Evolutionary conservation across 2,329 filamentous ascomycete genomes (phyloP).

Genomic region (Talaromyces sp.): DNA sequence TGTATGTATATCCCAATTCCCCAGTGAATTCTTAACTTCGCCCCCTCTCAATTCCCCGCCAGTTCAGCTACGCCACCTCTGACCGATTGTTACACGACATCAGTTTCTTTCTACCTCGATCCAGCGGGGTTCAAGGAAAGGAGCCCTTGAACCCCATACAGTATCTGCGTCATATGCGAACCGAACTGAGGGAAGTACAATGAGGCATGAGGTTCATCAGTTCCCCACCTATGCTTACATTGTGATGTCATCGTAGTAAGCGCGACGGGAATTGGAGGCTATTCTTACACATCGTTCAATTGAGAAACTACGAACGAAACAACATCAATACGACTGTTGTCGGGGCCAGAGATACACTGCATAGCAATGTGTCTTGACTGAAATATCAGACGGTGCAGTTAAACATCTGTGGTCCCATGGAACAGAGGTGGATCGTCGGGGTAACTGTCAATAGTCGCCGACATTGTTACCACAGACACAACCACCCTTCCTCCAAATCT

Average conservation of each 20-base stretch:
- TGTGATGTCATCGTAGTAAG: neutral
- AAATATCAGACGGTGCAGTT: constrained; percentile 8
- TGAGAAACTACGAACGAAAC: neutral
- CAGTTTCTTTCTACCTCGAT: neutral
- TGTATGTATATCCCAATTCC: neutral
- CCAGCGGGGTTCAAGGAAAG: neutral
- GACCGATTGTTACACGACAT: constrained; percentile 1
- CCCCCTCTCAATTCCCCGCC: neutral
- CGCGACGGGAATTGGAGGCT: no score
- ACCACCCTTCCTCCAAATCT: neutral
- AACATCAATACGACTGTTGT: no score
- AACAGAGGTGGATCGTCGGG: constrained; percentile 12
- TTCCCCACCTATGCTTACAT: neutral
- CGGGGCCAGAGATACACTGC: neutral
- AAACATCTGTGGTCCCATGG: constrained; percentile 9
- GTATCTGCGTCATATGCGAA: neutral
- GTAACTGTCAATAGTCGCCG: constrained; percentile 9
- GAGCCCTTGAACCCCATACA: neutral
- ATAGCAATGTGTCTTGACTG: neutral
- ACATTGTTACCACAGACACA: neutral
- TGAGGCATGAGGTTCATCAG: neutral
- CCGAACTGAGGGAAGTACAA: neutral
- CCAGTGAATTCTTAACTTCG: neutral
- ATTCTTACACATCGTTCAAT: neutral
- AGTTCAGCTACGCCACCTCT: constrained; percentile 8